Base-by-base conservation (phyloP, 345 rosid species). In the Corchorus capsularis region DNA sequence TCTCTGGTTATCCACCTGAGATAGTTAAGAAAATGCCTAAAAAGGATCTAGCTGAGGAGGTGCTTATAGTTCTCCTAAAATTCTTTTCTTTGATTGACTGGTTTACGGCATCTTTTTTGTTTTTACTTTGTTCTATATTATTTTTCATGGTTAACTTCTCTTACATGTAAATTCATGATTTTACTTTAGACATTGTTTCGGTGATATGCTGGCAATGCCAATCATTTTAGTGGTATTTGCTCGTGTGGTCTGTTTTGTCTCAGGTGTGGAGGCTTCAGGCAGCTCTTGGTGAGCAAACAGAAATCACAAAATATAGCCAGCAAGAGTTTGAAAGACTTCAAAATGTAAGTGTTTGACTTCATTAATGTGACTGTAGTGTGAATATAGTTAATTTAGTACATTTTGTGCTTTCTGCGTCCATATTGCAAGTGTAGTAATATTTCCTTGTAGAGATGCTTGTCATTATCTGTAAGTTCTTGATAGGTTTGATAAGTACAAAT, bases 241-340 rank as follows among this genome's bases (percentile, higher is more conserved):
- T 32, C 15, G 5, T 63, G 64, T 53, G 13, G 9, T 34, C 59
- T 75, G 17, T 76, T 63, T 20, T 9, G 0, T 41, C 62, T 72
- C 83, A 95, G 99, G 97, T 96, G 11, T 93, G 98, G 99, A 91
- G 97, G 82, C 99, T 96, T 74, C 98, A 96, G 79, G 98, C 97
- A 71, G 99, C 96, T 80, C 92, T 96, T 43, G 97, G 99, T 43
- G 98, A 93, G 88, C 99, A 93, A 82, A 85, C 92, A 22, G 98
- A 93, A 85, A 93, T 93, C 75, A 92, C 93, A 19, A 92, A 87
- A 78, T 92, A 82, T 77, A 93, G 97, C 82, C 97, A 90, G 84
- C 96, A 90, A 79, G 96, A 93, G 86, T 96, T 77, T 80, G 97
- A 96, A 79, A 91, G 99, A 85, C 92, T 96, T 75, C 98, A 91